These are phyloP conservation scores for Dipodascus geniculatus DNA, from an alignment of 805 yeast genomes.

Conservation along the genomic window DNA sequence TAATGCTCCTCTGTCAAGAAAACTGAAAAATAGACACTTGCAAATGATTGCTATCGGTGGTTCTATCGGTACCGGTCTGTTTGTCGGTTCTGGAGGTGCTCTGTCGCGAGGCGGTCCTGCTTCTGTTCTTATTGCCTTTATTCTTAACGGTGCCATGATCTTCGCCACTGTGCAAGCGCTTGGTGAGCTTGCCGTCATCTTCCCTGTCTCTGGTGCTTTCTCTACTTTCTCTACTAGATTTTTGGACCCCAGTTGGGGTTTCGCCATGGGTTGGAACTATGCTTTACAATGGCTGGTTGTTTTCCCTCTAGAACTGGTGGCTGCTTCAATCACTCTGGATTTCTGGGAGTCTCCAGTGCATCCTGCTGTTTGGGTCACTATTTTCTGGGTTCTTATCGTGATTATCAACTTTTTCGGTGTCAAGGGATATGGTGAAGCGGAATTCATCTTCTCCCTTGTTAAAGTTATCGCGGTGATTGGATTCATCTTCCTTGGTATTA, in stretches of 20 bases:
- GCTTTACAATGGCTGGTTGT: constrained; percentile 48
- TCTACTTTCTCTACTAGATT: constrained; percentile 44
- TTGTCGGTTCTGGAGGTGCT: constrained; percentile 53
- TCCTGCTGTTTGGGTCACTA: constrained; percentile 46
- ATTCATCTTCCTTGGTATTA: constrained; percentile 47
- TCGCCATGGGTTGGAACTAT: constrained; percentile 60
- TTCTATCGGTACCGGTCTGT: constrained; percentile 59
- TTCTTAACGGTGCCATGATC: constrained; percentile 48
- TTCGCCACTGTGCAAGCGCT: constrained; percentile 48
- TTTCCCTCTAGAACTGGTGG: constrained; percentile 50
- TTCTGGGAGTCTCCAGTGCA: constrained; percentile 39
- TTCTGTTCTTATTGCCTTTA: constrained; percentile 44
- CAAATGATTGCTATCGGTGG: constrained; percentile 75
- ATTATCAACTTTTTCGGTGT: constrained; percentile 44
- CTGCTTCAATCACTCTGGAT: constrained; percentile 43
- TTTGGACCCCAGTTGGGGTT: constrained; percentile 50
- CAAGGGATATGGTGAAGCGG: constrained; percentile 56
- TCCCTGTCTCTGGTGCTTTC: constrained; percentile 44
- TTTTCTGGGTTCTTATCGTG: constrained; percentile 41
- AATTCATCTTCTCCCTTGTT: constrained; percentile 45
- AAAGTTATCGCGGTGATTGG: constrained; percentile 50
- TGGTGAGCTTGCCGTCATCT: constrained; percentile 58
- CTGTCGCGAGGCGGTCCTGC: constrained; percentile 54
- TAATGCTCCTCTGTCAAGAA: constrained; percentile 43
- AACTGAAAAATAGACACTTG: constrained; percentile 27